Percentiles rank a stretch among this genome's conserved stretches.
Conservation (phyloP, 2,329 filamentous ascomycete species). For the Aspergillus pseudonomiae region DNA sequence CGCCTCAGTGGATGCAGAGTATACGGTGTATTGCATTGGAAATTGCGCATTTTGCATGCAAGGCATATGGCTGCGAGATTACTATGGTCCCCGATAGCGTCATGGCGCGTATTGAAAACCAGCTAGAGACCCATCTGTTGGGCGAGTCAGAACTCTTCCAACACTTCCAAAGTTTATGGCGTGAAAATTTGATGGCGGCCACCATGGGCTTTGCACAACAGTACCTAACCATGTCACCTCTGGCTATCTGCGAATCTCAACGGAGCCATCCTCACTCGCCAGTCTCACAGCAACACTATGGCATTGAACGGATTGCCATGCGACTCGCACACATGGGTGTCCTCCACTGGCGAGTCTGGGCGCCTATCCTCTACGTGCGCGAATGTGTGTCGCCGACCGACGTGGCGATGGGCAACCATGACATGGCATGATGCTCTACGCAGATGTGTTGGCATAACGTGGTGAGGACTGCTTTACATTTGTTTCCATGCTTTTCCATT, state of each 20-base stretch:
- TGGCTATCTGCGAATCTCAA: constrained; percentile 49
- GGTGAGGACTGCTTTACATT: background rate
- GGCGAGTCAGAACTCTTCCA: constrained; percentile 36
- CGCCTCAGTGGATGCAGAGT: constrained; percentile 38
- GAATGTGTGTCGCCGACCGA: constrained; percentile 29
- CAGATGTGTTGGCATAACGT: background rate
- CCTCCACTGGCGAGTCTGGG: constrained; percentile 90
- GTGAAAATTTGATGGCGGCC: constrained; percentile 34
- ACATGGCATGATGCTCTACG: constrained; percentile 10
- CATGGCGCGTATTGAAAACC: constrained; percentile 36
- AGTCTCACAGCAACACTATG: constrained; percentile 31
- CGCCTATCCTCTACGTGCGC: constrained; percentile 67
- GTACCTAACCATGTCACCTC: constrained; percentile 45
- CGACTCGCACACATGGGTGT: constrained; percentile 81
- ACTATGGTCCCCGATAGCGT: constrained; percentile 36
- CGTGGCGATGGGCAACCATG: constrained; percentile 17
- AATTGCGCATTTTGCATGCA: constrained; percentile 43
- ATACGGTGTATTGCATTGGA: constrained; percentile 45
- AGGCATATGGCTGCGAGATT: constrained; percentile 30
- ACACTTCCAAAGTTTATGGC: constrained; percentile 38
- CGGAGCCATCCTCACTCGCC: constrained; percentile 28
- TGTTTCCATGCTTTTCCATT: background rate
- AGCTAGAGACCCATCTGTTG: constrained; percentile 39
- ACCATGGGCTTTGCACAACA: constrained; percentile 37
- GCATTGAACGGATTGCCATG: constrained; percentile 62